A percentile compares a stretch with the other conserved stretches of the same genome.
Conservation (phyloP, 1,284 basidiomycete species). For the Agaricales sp. region DNA sequence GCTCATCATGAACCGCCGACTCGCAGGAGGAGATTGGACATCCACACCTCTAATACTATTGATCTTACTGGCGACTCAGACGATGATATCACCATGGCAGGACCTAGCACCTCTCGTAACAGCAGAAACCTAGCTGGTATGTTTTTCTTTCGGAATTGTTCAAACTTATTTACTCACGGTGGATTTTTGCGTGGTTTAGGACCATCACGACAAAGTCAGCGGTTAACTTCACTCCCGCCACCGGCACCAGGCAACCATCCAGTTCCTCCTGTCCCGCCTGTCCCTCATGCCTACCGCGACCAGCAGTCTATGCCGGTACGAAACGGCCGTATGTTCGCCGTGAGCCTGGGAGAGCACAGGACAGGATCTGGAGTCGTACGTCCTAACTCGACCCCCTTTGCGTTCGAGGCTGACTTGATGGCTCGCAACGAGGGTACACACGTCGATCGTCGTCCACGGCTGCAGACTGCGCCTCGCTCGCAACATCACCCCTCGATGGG, state of each 20-base stretch:
- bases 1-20: background rate
- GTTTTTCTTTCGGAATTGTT: background rate
- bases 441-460: background rate
- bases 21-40: background rate
- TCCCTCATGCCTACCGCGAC: background rate
- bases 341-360: too few relatives aligned
- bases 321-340: too few relatives aligned
- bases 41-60: too few relatives aligned
- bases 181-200: background rate
- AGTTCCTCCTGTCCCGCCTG: background rate
- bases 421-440: background rate
- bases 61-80: background rate
- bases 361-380: background rate
- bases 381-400: background rate
- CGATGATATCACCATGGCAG: background rate
- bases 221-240: background rate
- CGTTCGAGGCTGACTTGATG: background rate
- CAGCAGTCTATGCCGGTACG: background rate
- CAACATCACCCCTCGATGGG: background rate
- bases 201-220: background rate
- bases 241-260: background rate
- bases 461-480: background rate
- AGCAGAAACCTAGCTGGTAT: too few relatives aligned
- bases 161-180: background rate
- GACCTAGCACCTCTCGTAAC: too few relatives aligned